A percentile compares a stretch with the other conserved stretches of the same genome.
These are phyloP conservation scores for Tylopilus vinaceipallidus DNA, from an alignment of 768 basidiomycete genomes.

Conservation along the genomic window DNA sequence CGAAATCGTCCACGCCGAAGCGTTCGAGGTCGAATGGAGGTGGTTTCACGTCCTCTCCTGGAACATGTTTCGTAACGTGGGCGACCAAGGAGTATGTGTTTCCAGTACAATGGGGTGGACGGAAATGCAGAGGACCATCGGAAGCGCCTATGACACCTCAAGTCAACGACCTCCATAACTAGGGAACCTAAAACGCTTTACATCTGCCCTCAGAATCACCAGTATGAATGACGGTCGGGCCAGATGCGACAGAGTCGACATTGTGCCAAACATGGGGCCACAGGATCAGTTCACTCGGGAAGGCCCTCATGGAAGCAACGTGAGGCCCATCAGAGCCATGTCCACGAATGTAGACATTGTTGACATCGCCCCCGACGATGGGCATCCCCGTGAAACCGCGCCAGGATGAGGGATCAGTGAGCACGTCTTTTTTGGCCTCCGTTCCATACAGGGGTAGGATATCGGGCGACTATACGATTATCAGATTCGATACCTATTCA, in stretches of 20 bases:
- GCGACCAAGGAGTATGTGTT: conserved; percentile 8
- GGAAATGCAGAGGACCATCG: background rate
- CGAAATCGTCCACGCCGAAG: background rate
- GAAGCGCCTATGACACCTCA: background rate
- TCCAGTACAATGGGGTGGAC: conserved; percentile 2
- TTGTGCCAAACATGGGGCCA: background rate
- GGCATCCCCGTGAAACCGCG: background rate
- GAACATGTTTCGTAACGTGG: background rate
- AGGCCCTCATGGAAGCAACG: background rate
- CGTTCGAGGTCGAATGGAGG: background rate
- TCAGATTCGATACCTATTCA: background rate
- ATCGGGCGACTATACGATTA: background rate
- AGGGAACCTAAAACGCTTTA: background rate
- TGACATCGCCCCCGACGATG: background rate
- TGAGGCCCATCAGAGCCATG: background rate
- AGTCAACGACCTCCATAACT: background rate
- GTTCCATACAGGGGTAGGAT: background rate
- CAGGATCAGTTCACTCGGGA: background rate
- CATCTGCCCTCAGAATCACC: background rate
- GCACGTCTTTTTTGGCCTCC: background rate
- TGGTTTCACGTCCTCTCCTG: background rate
- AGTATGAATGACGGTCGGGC: background rate
- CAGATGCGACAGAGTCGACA: background rate
- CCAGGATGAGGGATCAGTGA: conserved; percentile 5
- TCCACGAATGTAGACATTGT: background rate